Percentiles rank a stretch among this genome's conserved stretches.
phyloP scores from a whole-genome alignment of 148 eudicot genomes.

The Rhododendron mucronatum region DNA sequence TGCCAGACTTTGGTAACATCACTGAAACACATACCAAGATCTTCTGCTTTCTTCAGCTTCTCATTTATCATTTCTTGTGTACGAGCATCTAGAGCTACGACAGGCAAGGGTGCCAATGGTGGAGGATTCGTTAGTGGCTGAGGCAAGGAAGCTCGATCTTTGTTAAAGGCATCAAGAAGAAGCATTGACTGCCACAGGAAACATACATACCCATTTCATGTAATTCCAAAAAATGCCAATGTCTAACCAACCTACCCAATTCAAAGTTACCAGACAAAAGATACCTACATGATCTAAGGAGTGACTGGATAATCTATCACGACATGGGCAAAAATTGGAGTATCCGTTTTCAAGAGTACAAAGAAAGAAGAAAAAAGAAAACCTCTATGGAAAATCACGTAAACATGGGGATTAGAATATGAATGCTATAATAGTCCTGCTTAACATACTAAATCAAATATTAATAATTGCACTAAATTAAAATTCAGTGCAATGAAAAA shows the following conservation, averaged over 20 bases:
- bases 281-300: background rate
- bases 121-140: slow-evolving; percentile 79
- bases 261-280: no score
- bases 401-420: background rate
- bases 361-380: background rate
- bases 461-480: no score
- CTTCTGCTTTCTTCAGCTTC: slow-evolving; percentile 96
- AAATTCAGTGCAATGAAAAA: background rate
- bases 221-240: background rate
- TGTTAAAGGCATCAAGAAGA: slow-evolving; percentile 91
- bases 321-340: background rate
- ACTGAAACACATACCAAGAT: slow-evolving; percentile 51
- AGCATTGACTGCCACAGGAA: slow-evolving; percentile 63
- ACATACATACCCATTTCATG: background rate
- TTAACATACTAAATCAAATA: no score
- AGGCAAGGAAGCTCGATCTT: slow-evolving; percentile 86
- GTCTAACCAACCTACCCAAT: background rate
- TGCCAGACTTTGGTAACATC: background rate
- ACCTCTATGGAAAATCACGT: background rate
- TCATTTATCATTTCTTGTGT: slow-evolving; percentile 93
- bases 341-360: background rate
- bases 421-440: no score
- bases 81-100: slow-evolving; percentile 74
- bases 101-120: slow-evolving; percentile 59
- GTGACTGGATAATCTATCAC: background rate